A percentile compares a stretch with the other conserved stretches of the same genome.
phyloP scores from a whole-genome alignment of 495 filamentous ascomycete genomes.

The Podospora pseudocomata region DNA sequence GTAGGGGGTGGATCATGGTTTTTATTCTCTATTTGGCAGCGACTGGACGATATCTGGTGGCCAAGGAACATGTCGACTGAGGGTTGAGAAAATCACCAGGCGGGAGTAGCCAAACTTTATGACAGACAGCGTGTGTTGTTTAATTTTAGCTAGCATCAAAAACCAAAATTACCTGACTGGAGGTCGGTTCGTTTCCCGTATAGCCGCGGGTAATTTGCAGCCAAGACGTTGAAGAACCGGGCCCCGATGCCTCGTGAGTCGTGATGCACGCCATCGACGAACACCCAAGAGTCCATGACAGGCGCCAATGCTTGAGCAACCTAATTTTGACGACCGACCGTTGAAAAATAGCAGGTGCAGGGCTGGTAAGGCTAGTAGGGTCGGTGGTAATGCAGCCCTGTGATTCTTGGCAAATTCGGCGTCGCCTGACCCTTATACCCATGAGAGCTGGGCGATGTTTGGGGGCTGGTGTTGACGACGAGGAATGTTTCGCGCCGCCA shows the following conservation, averaged over 20 bases:
- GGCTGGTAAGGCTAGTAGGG: background rate
- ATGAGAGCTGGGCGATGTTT: background rate
- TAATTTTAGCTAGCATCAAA: background rate
- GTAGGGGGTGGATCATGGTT: background rate
- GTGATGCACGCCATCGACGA: background rate
- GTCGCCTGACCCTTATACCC: background rate
- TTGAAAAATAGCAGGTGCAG: background rate
- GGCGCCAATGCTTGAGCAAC: background rate
- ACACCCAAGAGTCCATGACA: background rate
- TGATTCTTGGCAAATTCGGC: background rate
- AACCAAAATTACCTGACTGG: background rate
- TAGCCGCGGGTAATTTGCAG: background rate
- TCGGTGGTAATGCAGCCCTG: background rate
- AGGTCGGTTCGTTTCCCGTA: background rate
- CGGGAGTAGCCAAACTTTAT: background rate
- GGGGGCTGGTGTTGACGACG: background rate
- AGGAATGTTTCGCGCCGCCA: background rate
- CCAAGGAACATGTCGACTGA: too few species aligned
- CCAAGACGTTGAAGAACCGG: background rate
- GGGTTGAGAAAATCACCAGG: background rate
- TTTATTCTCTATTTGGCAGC: background rate
- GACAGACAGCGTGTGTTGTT: background rate
- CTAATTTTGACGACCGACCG: background rate
- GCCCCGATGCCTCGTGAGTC: background rate
- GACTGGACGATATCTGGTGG: background rate